These are phyloP conservation scores for Lippia alba DNA, from an alignment of 305 asterid species.

Conservation along the genomic window DNA sequence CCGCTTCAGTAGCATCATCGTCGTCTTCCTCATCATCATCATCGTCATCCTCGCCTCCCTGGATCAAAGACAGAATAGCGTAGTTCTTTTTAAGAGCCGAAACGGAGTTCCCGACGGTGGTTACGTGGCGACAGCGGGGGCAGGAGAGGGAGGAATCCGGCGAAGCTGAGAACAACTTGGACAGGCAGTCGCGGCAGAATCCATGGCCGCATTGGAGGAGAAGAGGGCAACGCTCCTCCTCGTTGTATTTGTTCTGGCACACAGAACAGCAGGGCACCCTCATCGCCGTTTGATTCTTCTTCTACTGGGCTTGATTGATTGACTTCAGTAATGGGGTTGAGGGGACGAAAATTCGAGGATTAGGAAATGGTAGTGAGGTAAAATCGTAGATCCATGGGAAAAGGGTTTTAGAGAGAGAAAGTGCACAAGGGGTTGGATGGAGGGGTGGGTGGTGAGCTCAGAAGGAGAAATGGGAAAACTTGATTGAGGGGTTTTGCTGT, in stretches of 20 bases:
- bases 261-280: slow-evolving; percentile 88
- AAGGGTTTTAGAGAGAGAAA: slow-evolving; percentile 47
- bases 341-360: slow-evolving; percentile 17
- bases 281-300: slow-evolving; percentile 41
- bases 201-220: slow-evolving; percentile 99
- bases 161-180: slow-evolving; percentile 80
- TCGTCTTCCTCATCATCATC: slow-evolving; percentile 74
- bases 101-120: slow-evolving; percentile 89
- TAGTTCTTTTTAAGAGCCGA: slow-evolving; percentile 83
- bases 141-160: slow-evolving; percentile 77
- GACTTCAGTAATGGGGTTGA: slow-evolving; percentile 16
- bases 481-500: slow-evolving; percentile 51
- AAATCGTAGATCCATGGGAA: slow-evolving; percentile 44
- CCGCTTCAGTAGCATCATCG: slow-evolving; percentile 40
- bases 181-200: slow-evolving; percentile 91
- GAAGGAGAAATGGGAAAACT: slow-evolving; percentile 47
- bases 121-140: slow-evolving; percentile 96
- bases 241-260: slow-evolving; percentile 90
- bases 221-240: slow-evolving; percentile 92
- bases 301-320: slow-evolving; percentile 26
- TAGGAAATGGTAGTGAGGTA: slow-evolving; percentile 30
- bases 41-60: slow-evolving; percentile 66
- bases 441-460: slow-evolving; percentile 41
- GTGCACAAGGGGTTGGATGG: slow-evolving; percentile 23
- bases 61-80: slow-evolving; percentile 75